phyloP scores from a whole-genome alignment of 352 stramenopile species.

The Phytophthora agathidicida region DNA sequence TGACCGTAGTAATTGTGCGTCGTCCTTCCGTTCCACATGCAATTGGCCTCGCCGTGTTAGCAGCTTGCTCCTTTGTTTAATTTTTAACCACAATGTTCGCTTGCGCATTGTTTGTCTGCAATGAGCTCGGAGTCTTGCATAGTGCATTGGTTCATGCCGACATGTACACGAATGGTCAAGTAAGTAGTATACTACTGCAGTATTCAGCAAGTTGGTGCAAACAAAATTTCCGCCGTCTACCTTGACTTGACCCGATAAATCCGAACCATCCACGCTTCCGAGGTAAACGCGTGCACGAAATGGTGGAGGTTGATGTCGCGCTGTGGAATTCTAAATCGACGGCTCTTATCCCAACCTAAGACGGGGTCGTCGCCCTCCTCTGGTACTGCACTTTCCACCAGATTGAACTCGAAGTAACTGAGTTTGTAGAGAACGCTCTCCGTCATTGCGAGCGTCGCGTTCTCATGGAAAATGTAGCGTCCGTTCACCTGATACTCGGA shows the following conservation, averaged over 20 bases:
- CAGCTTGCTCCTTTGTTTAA: conserved; percentile 35
- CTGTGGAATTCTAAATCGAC: conserved; percentile 58
- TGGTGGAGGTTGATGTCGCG: conserved; percentile 77
- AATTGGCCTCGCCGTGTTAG: conserved; percentile 2
- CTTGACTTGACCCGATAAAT: conserved; percentile 84
- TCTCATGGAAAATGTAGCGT: conserved; percentile 72
- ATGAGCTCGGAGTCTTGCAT: too few species aligned
- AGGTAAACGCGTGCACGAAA: conserved; percentile 93
- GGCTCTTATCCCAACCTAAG: conserved; percentile 76
- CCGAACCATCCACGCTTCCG: conserved; percentile 92
- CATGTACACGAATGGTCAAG: too few species aligned
- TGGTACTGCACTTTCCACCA: conserved; percentile 34
- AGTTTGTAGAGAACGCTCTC: conserved; percentile 94
- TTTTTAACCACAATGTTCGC: conserved; percentile 30
- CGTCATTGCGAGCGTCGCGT: conserved; percentile 77
- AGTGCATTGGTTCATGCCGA: not conserved
- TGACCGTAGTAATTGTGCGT: conserved; percentile 1
- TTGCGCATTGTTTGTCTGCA: conserved; percentile 1
- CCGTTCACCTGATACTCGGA: conserved; percentile 84
- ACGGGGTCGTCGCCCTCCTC: conserved; percentile 25
- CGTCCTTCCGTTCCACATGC: not conserved
- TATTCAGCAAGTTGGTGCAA: not conserved
- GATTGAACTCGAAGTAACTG: conserved; percentile 83
- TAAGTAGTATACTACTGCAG: too few species aligned
- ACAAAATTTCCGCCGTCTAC: conserved; percentile 31